Percentiles rank a stretch among this genome's conserved stretches.
These are phyloP conservation scores for Thozetella sp. DNA, from an alignment of 495 filamentous ascomycete genomes.

Conservation along the genomic window DNA sequence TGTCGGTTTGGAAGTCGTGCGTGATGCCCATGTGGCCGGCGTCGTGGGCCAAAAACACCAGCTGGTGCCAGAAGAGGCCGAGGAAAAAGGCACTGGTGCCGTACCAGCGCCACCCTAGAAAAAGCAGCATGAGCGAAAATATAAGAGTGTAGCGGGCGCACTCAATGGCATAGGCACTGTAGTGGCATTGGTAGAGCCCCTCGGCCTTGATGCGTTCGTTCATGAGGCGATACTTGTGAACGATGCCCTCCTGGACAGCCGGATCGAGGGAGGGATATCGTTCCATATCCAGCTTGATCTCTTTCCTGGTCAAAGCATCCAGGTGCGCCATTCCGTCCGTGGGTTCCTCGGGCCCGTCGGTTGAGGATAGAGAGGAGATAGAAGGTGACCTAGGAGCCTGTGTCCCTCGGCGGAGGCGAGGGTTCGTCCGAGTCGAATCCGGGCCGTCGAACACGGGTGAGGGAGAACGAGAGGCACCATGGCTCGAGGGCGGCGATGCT, in stretches of 20 bases:
- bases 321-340: conserved; percentile 60
- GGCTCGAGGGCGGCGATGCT: conserved; percentile 31
- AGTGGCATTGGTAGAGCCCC: conserved; percentile 85
- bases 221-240: conserved; percentile 77
- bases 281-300: conserved; percentile 73
- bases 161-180: conserved; percentile 79
- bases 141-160: conserved; percentile 72
- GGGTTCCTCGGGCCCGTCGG: conserved; percentile 41
- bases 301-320: conserved; percentile 72
- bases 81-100: conserved; percentile 72
- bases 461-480: conserved; percentile 48
- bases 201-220: conserved; percentile 70
- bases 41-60: conserved; percentile 95
- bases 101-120: conserved; percentile 75
- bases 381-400: conserved; percentile 27
- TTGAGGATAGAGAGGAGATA: conserved; percentile 40
- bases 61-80: conserved; percentile 91
- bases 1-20: conserved; percentile 80
- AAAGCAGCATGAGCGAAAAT: conserved; percentile 63
- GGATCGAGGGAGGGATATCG: conserved; percentile 83
- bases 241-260: conserved; percentile 75
- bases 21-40: conserved; percentile 98
- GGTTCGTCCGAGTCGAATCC: conserved; percentile 27
- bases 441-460: conserved; percentile 68
- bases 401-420: conserved; percentile 13